Percentiles rank a stretch among this genome's conserved stretches.
phyloP scores from a whole-genome alignment of 441 rosid genomes.

The Biscutella laevigata region DNA sequence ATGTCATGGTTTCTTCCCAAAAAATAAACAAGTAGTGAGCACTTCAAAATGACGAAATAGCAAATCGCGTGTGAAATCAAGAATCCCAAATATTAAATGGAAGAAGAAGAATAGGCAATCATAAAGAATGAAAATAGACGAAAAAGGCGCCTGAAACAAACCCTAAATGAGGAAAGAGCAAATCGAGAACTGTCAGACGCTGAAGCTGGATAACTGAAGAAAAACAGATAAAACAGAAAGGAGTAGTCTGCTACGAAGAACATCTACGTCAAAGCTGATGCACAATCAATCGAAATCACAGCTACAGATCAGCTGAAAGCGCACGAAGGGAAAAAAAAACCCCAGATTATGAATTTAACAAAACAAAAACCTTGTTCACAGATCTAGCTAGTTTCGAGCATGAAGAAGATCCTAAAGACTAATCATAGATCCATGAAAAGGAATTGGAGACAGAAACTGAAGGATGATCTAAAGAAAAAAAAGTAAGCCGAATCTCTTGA shows the following conservation, averaged over 20 bases:
- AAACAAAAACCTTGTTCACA: not conserved
- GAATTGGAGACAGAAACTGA: not conserved
- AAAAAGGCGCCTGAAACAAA: conserved; percentile 6
- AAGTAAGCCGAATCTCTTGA: not conserved
- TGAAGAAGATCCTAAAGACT: not conserved
- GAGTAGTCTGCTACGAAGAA: not conserved
- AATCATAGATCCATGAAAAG: conserved; percentile 13
- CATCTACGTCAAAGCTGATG: not conserved
- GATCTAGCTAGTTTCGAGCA: not conserved
- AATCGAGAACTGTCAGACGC: not conserved
- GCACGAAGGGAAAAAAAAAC: not conserved
- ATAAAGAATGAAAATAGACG: not conserved
- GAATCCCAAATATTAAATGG: not conserved
- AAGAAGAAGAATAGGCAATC: not conserved
- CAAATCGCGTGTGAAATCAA: not conserved
- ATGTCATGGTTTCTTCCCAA: too few species aligned
- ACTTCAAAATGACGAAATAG: not conserved
- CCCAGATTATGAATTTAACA: not conserved
- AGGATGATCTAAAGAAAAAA: not conserved
- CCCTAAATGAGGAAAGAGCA: not conserved
- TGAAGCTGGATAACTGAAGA: not conserved
- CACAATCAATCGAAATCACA: not conserved
- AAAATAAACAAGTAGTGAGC: too few species aligned
- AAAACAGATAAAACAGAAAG: not conserved
- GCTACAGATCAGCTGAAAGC: not conserved